Percentiles rank a stretch among this genome's conserved stretches.
phyloP scores from a whole-genome alignment of 2,329 filamentous ascomycete species.

The Aspergillus sojae region DNA sequence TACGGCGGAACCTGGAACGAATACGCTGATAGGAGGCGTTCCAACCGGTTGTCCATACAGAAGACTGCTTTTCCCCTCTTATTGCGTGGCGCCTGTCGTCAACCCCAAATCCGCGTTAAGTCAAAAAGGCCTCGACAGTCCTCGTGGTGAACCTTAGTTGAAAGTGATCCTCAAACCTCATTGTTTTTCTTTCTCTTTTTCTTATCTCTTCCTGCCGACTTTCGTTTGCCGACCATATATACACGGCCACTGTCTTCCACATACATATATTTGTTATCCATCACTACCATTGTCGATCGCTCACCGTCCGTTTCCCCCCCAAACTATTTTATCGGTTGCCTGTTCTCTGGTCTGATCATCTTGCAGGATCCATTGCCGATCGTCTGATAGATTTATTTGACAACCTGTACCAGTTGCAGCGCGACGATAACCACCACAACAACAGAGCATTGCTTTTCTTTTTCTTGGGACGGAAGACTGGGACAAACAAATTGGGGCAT shows the following conservation, averaged over 20 bases:
- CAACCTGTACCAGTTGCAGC: background rate
- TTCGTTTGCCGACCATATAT: conserved; percentile 4
- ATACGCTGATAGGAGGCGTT: conserved; percentile 22
- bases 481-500: background rate
- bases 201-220: background rate
- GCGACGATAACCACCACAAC: background rate
- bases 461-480: background rate
- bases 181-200: conserved; percentile 3
- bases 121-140: conserved; percentile 22
- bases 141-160: conserved; percentile 4
- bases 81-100: conserved; percentile 35
- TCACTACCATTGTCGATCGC: background rate
- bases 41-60: conserved; percentile 12
- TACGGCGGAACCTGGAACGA: background rate
- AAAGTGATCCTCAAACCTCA: background rate
- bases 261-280: background rate
- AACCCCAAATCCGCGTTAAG: conserved; percentile 17
- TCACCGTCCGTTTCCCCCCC: background rate
- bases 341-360: background rate
- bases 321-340: background rate
- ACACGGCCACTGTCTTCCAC: background rate
- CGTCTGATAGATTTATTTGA: background rate
- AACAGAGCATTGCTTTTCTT: background rate
- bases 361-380: background rate
- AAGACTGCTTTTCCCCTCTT: conserved; percentile 12